Evolutionary conservation across 2,329 filamentous ascomycete species (phyloP), one percentile per base, ranked within the genome.

Genomic region (Dactylellina leptospora): DNA sequence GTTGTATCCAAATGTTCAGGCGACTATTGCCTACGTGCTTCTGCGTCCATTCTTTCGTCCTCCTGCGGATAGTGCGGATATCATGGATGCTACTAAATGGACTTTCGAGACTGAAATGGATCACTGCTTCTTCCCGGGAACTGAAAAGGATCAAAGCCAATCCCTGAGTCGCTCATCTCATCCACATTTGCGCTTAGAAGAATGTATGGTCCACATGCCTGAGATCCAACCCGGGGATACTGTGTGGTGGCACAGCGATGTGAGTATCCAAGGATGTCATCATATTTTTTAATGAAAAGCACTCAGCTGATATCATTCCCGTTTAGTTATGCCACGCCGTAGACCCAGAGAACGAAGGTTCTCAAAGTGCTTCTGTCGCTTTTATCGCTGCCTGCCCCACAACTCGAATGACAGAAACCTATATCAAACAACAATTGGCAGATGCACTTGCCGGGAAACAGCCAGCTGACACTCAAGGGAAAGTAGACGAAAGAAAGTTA

Each of bases 231-330:
- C 80, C 0, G 81, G 80, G 0, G 81, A 82, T 69, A 81, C 78
- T 0, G 78, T 83, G 27, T 82, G 79, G 77, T 81, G 80, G 80
- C 80, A 81, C 53, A 76, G 77, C 30, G 80, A 82, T 76, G 79
- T 80, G 74, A 75, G 79, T 76, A 27, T 25, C 18, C 10, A 3
- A 42, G 16, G 8, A 18, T 16, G 11, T 1, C 10, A 25, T 16
- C 11, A 51, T 13, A 33, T 16, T 23, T 8, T 2, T 27, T 11
- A 23, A 47, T 20, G 16, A n/a, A 23, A 27, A 3, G 23, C 18
- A 22, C 10, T 47, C n/a, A 30, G 27, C 20, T 42, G 6, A 3
- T 6, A 0, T 20, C 16, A 6, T 3, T n/a, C 36, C 10, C 36
- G 36, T 23, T 18, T 30, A 79, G 78, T 76, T 80, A 36, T 79